Evolutionary conservation across 176 grass and related monocot species (phyloP).

Genomic region (bread wheat (Triticum aestivum)): IWGSC_CS_RefSeq_v2.1 NC_057805.1:439925609-439926108

Average conservation of each 20-base stretch:
- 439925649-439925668: not conserved
- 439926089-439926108: not conserved
- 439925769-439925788: no score
- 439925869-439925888: no score
- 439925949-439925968: not conserved
- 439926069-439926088: not conserved
- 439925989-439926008: not conserved
- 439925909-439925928: no score
- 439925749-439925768: not conserved
- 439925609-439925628: slow-evolving; percentile 5
- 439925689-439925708: not conserved
- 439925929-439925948: no score
- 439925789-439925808: no score
- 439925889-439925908: no score
- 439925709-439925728: not conserved
- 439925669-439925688: not conserved
- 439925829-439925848: no score
- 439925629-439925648: not conserved
- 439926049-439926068: not conserved
- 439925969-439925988: not conserved
- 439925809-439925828: no score
- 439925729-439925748: not conserved
- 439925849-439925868: no score
- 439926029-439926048: not conserved
- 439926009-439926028: not conserved